phyloP scores from a whole-genome alignment of 805 yeast genomes.

The Candida saitoana region DNA sequence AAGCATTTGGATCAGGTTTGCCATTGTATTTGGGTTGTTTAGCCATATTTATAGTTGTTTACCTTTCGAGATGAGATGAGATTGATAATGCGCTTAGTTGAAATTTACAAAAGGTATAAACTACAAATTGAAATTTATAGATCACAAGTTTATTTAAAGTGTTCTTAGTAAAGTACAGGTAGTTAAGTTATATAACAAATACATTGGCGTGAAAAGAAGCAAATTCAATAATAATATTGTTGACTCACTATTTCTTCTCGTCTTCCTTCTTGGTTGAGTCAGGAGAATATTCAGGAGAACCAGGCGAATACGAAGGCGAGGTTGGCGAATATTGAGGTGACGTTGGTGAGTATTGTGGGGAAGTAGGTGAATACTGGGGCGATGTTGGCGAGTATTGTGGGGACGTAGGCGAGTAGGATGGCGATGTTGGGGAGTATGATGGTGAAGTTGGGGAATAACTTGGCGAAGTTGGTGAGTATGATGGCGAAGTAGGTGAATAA shows the following conservation, averaged over 20 bases:
- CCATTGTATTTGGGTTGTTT: slow-evolving; percentile 41
- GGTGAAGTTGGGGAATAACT: slow-evolving; percentile 57
- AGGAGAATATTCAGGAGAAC: slow-evolving; percentile 77
- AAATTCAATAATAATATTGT: not conserved
- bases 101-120: not conserved
- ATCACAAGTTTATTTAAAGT: not conserved
- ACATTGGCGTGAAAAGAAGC: not conserved
- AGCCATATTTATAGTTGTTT: no score
- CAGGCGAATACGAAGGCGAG: slow-evolving; percentile 62
- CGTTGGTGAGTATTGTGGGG: slow-evolving; percentile 78
- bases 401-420: slow-evolving; percentile 71
- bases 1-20: slow-evolving; percentile 6
- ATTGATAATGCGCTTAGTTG: not conserved
- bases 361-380: slow-evolving; percentile 68
- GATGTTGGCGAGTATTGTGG: slow-evolving; percentile 79
- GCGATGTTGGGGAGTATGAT: slow-evolving; percentile 63
- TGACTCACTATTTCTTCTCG: slow-evolving; percentile 1
- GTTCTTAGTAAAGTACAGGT: not conserved
- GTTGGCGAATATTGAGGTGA: slow-evolving; percentile 66
- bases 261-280: slow-evolving; percentile 50
- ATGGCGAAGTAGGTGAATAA: slow-evolving; percentile 77
- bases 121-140: not conserved
- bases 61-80: no score
- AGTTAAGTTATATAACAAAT: not conserved
- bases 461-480: slow-evolving; percentile 74